Percentiles rank a stretch among this genome's conserved stretches.
Conservation (phyloP, 352 stramenopile species). For the Phytophthora kernoviae region DNA sequence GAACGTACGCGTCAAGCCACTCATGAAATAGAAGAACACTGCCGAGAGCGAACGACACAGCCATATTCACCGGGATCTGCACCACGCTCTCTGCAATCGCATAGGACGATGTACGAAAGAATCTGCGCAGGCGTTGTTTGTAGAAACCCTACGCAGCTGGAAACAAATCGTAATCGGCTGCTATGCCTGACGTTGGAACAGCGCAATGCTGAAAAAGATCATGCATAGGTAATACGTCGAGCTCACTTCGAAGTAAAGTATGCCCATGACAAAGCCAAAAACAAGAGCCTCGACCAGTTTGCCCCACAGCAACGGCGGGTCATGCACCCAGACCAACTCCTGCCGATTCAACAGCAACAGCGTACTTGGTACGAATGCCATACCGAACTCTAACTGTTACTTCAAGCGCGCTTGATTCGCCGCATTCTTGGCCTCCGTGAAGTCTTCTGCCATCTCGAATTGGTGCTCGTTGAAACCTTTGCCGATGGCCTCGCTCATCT, state of each 20-base stretch:
- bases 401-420: too few relatives aligned
- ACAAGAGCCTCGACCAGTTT: slow-evolving; percentile 68
- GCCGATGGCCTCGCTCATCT: slow-evolving; percentile 39
- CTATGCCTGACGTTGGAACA: slow-evolving; percentile 77
- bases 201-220: slow-evolving; percentile 67
- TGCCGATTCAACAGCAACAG: too few relatives aligned
- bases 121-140: slow-evolving; percentile 89
- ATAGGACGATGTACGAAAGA: slow-evolving; percentile 72
- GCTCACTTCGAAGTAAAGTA: slow-evolving; percentile 68
- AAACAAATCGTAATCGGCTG: slow-evolving; percentile 75
- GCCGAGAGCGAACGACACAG: slow-evolving; percentile 66
- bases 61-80: slow-evolving; percentile 50
- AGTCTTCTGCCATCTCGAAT: too few relatives aligned
- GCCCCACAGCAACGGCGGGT: slow-evolving; percentile 68
- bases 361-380: slow-evolving; percentile 35
- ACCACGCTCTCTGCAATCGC: slow-evolving; percentile 66
- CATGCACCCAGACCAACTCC: slow-evolving; percentile 72
- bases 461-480: too few relatives aligned
- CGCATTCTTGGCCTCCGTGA: too few relatives aligned
- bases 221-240: slow-evolving; percentile 69
- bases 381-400: slow-evolving; percentile 45
- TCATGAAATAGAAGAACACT: slow-evolving; percentile 82
- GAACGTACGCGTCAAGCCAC: slow-evolving; percentile 30
- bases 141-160: slow-evolving; percentile 64
- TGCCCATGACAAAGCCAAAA: slow-evolving; percentile 79